Conservation (phyloP, 129 eudicot genomes). For the Helianthus tuberosus region DNA sequence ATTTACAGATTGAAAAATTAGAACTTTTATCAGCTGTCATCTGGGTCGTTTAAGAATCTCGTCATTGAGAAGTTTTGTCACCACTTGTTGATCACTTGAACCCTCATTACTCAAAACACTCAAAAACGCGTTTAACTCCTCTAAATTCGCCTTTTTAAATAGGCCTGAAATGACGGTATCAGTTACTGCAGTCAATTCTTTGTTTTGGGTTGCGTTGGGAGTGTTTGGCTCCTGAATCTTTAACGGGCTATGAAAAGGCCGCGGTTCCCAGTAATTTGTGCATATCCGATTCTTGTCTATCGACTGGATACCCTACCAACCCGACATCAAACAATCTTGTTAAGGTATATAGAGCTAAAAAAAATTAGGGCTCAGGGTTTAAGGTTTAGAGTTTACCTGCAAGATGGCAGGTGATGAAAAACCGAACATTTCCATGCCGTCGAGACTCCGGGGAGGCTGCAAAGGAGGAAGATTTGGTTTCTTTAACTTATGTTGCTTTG, state of each 20-base stretch:
- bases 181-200: constrained; percentile 31
- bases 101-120: constrained; percentile 44
- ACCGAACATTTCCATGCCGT: constrained; percentile 99
- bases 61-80: constrained; percentile 57
- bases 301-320: constrained; percentile 59
- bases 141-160: constrained; percentile 71
- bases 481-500: constrained; percentile 80
- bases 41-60: constrained; percentile 61
- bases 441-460: constrained; percentile 96
- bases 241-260: constrained; percentile 39
- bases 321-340: constrained; percentile 16
- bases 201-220: constrained; percentile 29
- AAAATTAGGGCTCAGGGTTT: not conserved
- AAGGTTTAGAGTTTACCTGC: constrained; percentile 52
- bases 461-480: constrained; percentile 75
- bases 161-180: constrained; percentile 53
- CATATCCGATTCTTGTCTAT: constrained; percentile 62
- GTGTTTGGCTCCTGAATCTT: constrained; percentile 18
- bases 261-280: constrained; percentile 77
- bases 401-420: constrained; percentile 83
- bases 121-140: constrained; percentile 60
- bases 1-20: constrained; percentile 48
- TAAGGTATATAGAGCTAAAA: not conserved
- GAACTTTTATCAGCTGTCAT: constrained; percentile 30
- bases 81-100: constrained; percentile 36